Conservation (phyloP, 1,139 yeast genomes). For the Arxiozyma bovina region DNA sequence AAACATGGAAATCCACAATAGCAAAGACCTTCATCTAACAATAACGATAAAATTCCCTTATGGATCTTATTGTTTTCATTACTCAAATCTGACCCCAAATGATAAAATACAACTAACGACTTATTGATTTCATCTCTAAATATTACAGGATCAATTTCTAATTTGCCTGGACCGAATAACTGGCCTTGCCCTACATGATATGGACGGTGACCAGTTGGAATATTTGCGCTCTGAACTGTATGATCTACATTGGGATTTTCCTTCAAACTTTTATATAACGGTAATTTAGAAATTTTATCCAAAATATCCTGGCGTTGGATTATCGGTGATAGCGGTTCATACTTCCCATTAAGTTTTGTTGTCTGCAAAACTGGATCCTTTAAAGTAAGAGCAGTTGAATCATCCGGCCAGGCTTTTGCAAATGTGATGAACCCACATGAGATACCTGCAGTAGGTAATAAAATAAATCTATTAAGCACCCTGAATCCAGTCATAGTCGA, state of each 20-base stretch:
- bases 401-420: constrained; percentile 29
- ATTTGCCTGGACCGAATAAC: constrained; percentile 50
- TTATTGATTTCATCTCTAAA: constrained; percentile 41
- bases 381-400: constrained; percentile 19
- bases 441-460: constrained; percentile 28
- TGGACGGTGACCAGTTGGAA: constrained; percentile 53
- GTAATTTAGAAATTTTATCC: constrained; percentile 12
- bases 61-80: constrained; percentile 66
- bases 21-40: constrained; percentile 81
- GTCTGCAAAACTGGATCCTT: constrained; percentile 9
- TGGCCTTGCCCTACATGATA: constrained; percentile 63
- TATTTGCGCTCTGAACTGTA: constrained; percentile 29
- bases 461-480: constrained; percentile 13
- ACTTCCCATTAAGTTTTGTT: background rate
- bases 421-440: constrained; percentile 24
- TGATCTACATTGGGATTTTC: constrained; percentile 14
- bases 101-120: constrained; percentile 53
- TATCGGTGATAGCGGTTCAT: constrained; percentile 10
- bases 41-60: constrained; percentile 76
- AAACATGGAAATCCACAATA: constrained; percentile 75
- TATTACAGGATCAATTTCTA: constrained; percentile 61
- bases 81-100: constrained; percentile 57
- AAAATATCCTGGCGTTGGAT: constrained; percentile 23
- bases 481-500: constrained; percentile 2
- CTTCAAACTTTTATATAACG: constrained; percentile 13